These are phyloP conservation scores for Debaryomyces singareniensis DNA, from an alignment of 1,139 yeast genomes.

Conservation along the genomic window DNA sequence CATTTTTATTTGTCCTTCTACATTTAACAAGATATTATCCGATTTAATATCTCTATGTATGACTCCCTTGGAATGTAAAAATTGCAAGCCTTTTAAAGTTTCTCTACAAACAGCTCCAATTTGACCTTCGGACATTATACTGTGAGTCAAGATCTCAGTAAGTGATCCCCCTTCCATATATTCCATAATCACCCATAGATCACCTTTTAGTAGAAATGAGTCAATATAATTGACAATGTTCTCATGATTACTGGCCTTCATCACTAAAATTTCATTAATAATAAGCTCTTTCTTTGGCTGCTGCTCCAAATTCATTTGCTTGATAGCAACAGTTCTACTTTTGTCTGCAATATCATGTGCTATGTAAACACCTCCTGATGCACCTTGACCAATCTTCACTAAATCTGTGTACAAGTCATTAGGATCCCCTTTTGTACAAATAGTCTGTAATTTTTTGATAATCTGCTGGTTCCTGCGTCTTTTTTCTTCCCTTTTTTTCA, in stretches of 20 bases:
- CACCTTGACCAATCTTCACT: slow-evolving; percentile 93
- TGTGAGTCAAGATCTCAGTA: slow-evolving; percentile 92
- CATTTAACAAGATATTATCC: slow-evolving; percentile 78
- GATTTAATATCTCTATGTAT: slow-evolving; percentile 96
- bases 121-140: slow-evolving; percentile 95
- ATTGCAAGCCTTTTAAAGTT: slow-evolving; percentile 77
- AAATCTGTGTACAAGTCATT: slow-evolving; percentile 60
- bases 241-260: slow-evolving; percentile 44
- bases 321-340: slow-evolving; percentile 76
- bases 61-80: slow-evolving; percentile 88
- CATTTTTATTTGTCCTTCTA: slow-evolving; percentile 83
- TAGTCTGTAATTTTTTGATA: slow-evolving; percentile 61
- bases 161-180: slow-evolving; percentile 83
- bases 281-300: slow-evolving; percentile 96
- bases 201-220: slow-evolving; percentile 36
- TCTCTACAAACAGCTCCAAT: slow-evolving; percentile 95
- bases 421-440: slow-evolving; percentile 91
- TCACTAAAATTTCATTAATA: slow-evolving; percentile 47
- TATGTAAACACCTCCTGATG: slow-evolving; percentile 94
- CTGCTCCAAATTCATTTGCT: slow-evolving; percentile 87
- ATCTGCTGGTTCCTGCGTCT: slow-evolving; percentile 63
- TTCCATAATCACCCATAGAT: slow-evolving; percentile 91
- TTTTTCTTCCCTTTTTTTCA: slow-evolving; percentile 72
- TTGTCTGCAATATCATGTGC: slow-evolving; percentile 61
- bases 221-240: slow-evolving; percentile 44